Base-by-base conservation (phyloP, 78 protist genomes). In the Dictyostelium brefeldianum region DNA sequence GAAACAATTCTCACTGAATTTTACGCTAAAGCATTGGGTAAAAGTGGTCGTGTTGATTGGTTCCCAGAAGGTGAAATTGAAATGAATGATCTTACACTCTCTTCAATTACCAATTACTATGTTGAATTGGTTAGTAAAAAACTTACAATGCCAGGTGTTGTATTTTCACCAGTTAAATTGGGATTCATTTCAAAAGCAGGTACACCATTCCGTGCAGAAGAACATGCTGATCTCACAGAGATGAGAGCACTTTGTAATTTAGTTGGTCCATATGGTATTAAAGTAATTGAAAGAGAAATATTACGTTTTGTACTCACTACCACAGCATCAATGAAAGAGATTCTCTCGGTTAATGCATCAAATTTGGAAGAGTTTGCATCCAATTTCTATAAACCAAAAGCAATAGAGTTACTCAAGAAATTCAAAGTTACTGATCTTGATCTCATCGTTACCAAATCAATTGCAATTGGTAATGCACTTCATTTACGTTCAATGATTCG, bases 201-300 rank as follows among this genome's bases (percentile, higher is more conserved):
- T 20, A 47, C 78, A 0, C 89, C 93, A 62, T 75, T 94, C 94
- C 36, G 80, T 22, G 96, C 90, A 0, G 93, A 94, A 50, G 90
- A 83, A 43, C 92, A 81, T 43, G 54, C 80, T 4, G 96, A 94
- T 46, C 56, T 79, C 73, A 27, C 54, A n/a, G 96, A 94, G 25
- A 78, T 89, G 65, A 41, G 59, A 78, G 75, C 93, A 15, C 80
- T 94, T 12, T 84, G 80, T 17, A 54, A 77, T 50, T 29, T 94
- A 47, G 90, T 81, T 22, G 96, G 96, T 25, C 96, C 96, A 41
- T 94, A 94, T 47, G 96, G 96, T 69, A 59, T 94, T 56, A 94
- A 89, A 62, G 27, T 89, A 0, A 47, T 94, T 6, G 96, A 81
- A 18, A 53, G 96, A 12, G 90, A 82, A 50, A 70, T 92, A 22